Evolutionary conservation across 192 early-diverging fungal genomes (phyloP).

Genomic region (Chytriomyces sp.): DNA sequence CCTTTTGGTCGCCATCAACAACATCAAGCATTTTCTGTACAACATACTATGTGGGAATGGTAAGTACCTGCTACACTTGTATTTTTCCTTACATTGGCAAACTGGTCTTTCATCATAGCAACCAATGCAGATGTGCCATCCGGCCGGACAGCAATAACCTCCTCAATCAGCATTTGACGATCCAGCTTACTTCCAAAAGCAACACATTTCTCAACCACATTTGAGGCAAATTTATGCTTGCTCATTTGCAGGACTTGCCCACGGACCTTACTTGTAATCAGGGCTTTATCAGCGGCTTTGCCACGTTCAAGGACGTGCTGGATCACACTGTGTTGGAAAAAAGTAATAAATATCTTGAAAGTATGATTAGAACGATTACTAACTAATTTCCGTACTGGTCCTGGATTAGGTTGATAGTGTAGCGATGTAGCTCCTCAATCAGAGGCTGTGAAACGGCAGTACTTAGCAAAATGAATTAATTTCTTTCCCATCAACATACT

Average conservation of each 20-base stretch:
- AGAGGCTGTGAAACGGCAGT: conserved; percentile 62
- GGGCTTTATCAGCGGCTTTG: conserved; percentile 80
- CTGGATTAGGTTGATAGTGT: conserved; percentile 88
- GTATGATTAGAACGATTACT: conserved; percentile 7
- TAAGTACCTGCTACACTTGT: neutral
- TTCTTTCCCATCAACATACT: neutral
- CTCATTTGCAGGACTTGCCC: conserved; percentile 90
- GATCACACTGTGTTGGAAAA: conserved; percentile 62
- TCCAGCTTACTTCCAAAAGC: conserved; percentile 86
- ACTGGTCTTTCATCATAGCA: conserved; percentile 99
- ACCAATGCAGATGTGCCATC: conserved; percentile 86
- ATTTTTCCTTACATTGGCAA: conserved; percentile 69
- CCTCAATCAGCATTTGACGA: conserved; percentile 87
- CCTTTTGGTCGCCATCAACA: conserved; percentile 87
- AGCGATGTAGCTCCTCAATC: conserved; percentile 92
- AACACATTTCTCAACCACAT: conserved; percentile 99
- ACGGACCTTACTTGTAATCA: conserved; percentile 86
- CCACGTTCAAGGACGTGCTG: conserved; percentile 98
- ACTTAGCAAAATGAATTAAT: neutral
- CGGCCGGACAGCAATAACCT: conserved; percentile 80
- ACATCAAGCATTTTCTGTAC: conserved; percentile 99
- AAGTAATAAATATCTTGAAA: neutral
- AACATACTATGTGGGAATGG: conserved; percentile 68
- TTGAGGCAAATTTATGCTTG: conserved; percentile 99
- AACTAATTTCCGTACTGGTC: conserved; percentile 99